Evolutionary conservation across 805 yeast species (phyloP), one percentile per base, ranked within the genome.

Genomic region (Lachancea nothofagi): DNA sequence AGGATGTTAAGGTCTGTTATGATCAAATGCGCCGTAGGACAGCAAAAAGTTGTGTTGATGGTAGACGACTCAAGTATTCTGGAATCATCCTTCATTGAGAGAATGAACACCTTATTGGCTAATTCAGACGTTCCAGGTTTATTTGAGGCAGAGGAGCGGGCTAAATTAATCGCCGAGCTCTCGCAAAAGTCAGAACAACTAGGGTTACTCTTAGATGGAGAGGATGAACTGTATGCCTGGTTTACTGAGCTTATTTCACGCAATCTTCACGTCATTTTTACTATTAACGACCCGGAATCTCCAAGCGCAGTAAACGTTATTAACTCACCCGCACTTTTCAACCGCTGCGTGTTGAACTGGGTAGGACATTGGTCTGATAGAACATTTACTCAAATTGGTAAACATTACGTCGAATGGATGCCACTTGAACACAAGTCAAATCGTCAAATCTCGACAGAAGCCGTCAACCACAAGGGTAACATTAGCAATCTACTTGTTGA

Each of bases 51-150:
- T 0, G 83, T 95, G 47, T 75, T 86, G 40, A 66, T 89, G 15
- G 70, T 90, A 14, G 95, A 87, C 49, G 96, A 90, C 50, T 78
- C 94, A 0, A 76, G 80, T 21, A 75, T 88, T 36, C 50, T 79
- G 29, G 89, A 85, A 24, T 70, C 94, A 0, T 69, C 93, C 0
- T 90, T 89, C 53, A 61, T 90, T 22, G 97, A 90, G 59, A 67
- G 95, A 45, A 87, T 90, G 93, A 90, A 90, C 51, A 85, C 95
- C 0, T 64, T 90, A n/a, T 69, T 90, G 27, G 96, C 97, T 0
- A 90, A 90, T 59, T 84, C 95, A 0, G 97, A 90, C 53, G 72
- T 88, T 27, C 96, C 96, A 1, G 96, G 95, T 3, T 64, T 90
- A 10, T 90, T 86, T 57, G 83, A 76, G 41, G 88, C 79, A 0